phyloP scores from a whole-genome alignment of 202 grass and related monocot species.

The Carex arenaria region DNA sequence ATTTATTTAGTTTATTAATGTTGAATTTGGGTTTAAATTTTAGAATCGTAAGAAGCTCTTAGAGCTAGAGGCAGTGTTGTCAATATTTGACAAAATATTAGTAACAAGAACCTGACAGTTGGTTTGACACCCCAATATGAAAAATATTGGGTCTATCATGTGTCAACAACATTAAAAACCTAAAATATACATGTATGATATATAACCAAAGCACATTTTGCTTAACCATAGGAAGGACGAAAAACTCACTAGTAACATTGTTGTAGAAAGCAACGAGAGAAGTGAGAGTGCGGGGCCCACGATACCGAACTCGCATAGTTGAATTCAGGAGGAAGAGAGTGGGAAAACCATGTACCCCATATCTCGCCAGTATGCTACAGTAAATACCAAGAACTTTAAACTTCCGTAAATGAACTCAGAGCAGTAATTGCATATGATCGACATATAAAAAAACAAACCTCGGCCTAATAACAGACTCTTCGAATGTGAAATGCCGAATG shows the following conservation, averaged over 20 bases:
- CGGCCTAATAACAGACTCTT: conserved; percentile 94
- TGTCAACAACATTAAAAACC: not conserved
- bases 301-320: conserved; percentile 78
- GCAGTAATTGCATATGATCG: not conserved
- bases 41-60: not conserved
- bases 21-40: not conserved
- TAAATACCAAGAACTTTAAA: conserved; percentile 13
- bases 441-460: conserved; percentile 39
- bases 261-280: conserved; percentile 77
- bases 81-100: not conserved
- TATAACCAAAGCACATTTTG: not conserved
- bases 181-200: not conserved
- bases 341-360: conserved; percentile 95
- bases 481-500: conserved; percentile 78
- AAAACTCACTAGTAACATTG: conserved; percentile 65
- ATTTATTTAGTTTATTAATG: not conserved
- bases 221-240: not conserved
- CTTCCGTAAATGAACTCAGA: not conserved
- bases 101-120: not conserved
- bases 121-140: not conserved
- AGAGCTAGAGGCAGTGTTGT: not conserved
- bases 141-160: not conserved
- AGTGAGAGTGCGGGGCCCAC: conserved; percentile 65
- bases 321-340: conserved; percentile 93
- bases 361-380: conserved; percentile 89